phyloP scores from a whole-genome alignment of 345 rosid genomes.

The Murraya koenigii region DNA sequence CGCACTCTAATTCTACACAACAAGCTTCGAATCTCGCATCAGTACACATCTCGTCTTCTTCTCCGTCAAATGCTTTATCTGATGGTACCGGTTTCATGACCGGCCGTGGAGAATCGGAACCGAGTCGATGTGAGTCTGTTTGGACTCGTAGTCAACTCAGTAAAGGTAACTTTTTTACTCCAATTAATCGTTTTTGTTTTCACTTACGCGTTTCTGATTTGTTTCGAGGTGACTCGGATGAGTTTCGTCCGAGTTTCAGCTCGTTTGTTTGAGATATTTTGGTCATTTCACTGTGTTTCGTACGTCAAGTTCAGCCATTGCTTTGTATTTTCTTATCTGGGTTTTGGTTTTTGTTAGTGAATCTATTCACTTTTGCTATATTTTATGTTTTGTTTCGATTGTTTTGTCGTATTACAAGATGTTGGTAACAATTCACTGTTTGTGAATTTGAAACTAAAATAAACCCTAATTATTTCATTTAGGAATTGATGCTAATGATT shows the following conservation, averaged over 20 bases:
- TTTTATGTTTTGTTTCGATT: constrained; percentile 28
- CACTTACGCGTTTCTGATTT: constrained; percentile 14
- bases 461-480: constrained; percentile 48
- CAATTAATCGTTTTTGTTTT: constrained; percentile 14
- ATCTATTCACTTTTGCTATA: constrained; percentile 38
- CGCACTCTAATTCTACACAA: constrained; percentile 54
- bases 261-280: constrained; percentile 32
- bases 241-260: constrained; percentile 24
- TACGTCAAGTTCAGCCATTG: constrained; percentile 41
- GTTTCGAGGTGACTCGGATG: constrained; percentile 18
- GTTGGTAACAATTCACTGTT: constrained; percentile 34
- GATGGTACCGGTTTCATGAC: constrained; percentile 23
- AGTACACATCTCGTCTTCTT: constrained; percentile 14
- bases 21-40: constrained; percentile 33
- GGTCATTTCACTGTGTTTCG: constrained; percentile 54
- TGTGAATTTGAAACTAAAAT: constrained; percentile 20
- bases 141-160: constrained; percentile 13
- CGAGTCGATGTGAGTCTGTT: constrained; percentile 23
- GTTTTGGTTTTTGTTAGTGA: constrained; percentile 33
- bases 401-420: constrained; percentile 20
- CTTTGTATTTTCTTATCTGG: constrained; percentile 31
- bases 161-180: constrained; percentile 25
- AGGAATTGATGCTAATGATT: constrained; percentile 18
- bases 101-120: constrained; percentile 50
- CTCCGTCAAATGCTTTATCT: constrained; percentile 28